These are phyloP conservation scores for Phytophthora brassicae DNA, from an alignment of 352 stramenopile species.

Conservation along the genomic window DNA sequence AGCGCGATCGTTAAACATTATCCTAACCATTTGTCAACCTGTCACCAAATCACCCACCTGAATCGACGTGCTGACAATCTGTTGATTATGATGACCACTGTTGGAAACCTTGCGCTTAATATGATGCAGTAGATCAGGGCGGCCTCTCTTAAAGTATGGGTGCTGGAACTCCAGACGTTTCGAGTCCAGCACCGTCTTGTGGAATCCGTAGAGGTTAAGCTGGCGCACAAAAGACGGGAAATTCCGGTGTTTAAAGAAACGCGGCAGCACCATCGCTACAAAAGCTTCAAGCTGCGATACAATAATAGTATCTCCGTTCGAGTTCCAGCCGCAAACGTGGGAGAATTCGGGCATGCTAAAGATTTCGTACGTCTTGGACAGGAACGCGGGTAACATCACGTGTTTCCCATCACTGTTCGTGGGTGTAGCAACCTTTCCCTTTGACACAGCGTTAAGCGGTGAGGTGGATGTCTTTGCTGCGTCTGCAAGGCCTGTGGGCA, in stretches of 20 bases:
- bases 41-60: conserved; percentile 35
- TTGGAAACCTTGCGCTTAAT: conserved; percentile 90
- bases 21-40: too few species aligned
- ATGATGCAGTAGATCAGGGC: conserved; percentile 80
- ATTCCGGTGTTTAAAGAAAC: conserved; percentile 94
- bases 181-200: conserved; percentile 92
- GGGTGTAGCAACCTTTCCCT: conserved; percentile 16
- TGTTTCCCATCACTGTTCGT: conserved; percentile 59
- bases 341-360: conserved; percentile 87
- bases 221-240: conserved; percentile 94
- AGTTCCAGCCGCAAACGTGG: conserved; percentile 90
- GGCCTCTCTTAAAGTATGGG: conserved; percentile 88
- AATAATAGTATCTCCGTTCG: conserved; percentile 91
- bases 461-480: not conserved
- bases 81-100: conserved; percentile 46
- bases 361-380: conserved; percentile 95
- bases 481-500: conserved; percentile 2
- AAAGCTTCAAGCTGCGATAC: conserved; percentile 87
- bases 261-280: conserved; percentile 80
- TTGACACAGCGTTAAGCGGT: not conserved
- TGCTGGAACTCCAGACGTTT: conserved; percentile 94
- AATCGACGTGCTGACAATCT: conserved; percentile 56
- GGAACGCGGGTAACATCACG: conserved; percentile 87
- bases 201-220: conserved; percentile 94
- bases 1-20: too few species aligned